These are phyloP conservation scores for Xylaria hypoxylon DNA, from an alignment of 2,329 filamentous ascomycete genomes.

Conservation along the genomic window DNA sequence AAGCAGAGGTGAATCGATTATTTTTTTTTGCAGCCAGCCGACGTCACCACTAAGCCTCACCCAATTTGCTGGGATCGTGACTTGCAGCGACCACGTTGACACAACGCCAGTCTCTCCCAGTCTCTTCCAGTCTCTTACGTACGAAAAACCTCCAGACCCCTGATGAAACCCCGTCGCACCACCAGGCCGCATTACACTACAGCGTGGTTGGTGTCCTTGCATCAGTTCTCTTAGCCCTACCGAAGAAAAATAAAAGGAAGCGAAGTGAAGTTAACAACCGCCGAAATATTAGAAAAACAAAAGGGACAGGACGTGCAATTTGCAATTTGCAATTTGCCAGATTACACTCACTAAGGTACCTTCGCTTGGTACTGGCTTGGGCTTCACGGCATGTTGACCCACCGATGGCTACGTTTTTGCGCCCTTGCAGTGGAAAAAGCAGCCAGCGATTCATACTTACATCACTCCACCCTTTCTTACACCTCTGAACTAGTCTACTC, in stretches of 20 bases:
- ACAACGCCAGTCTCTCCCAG: conserved; percentile 38
- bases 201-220: conserved; percentile 26
- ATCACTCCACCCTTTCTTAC: conserved; percentile 31
- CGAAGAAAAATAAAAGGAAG: background rate
- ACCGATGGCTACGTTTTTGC: conserved; percentile 26
- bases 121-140: conserved; percentile 50
- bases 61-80: conserved; percentile 46
- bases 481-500: conserved; percentile 5
- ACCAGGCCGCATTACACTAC: conserved; percentile 25
- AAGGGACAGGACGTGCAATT: background rate
- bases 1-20: conserved; percentile 1
- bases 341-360: conserved; percentile 14
- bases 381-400: conserved; percentile 22
- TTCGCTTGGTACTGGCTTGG: conserved; percentile 27
- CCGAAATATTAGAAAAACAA: background rate
- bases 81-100: conserved; percentile 39
- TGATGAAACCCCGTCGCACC: conserved; percentile 24
- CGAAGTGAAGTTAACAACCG: background rate
- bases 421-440: conserved; percentile 28
- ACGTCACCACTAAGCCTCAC: conserved; percentile 43
- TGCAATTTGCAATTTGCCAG: too few species aligned
- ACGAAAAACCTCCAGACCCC: conserved; percentile 42
- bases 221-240: conserved; percentile 27
- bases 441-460: conserved; percentile 29
- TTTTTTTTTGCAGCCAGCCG: conserved; percentile 31